Evolutionary conservation across 1,139 yeast species (phyloP), one percentile per base, ranked within the genome.

Genomic region (Candida buenavistaensis): DNA sequence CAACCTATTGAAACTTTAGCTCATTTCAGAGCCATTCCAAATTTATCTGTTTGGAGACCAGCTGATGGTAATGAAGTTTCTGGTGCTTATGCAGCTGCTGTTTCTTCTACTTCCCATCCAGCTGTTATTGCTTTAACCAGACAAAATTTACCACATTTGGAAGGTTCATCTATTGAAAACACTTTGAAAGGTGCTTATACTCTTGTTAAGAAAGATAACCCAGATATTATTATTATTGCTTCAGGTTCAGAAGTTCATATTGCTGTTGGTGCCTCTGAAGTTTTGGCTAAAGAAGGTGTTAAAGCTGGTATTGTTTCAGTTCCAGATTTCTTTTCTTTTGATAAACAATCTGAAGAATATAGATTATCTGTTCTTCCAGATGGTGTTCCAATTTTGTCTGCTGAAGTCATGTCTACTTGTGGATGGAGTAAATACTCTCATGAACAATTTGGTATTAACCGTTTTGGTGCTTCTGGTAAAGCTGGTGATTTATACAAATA

Each of bases 31-130:
- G 96, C 98, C 50, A 64, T 79, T 55, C 99, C 99, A 72, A 94
- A 94, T 78, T 59, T 81, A 55, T 79, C 83, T 64, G 97, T 92
- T 44, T 92, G 97, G 97, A 88, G 99, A 80, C 98, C 98, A 54
- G 98, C 98, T 60, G 98, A 94, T 65, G 99, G 99, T 75, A 92
- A 92, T 67, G 99, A 92, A 75, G 83, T 86, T 50, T 86, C 97
- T 50, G 99, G 97, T 58, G 96, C 98, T 48, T 92, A 92, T 81
- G 71, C 77, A 68, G 73, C 74, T 51, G 87, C 98, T 38, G 56
- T 92, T 47, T 80, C 76, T 59, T 70, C 82, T 41, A 75, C 68
- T 44, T 69, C 74, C 54, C 88, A 96, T 39, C 98, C 99, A 50
- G 77, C 94, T 42, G 72, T 94, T 55, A 73, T 92, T 64, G 97